A percentile compares a stretch with the other conserved stretches of the same genome.
phyloP scores from a whole-genome alignment of 768 basidiomycete genomes.

The Auriculariales sp. region DNA sequence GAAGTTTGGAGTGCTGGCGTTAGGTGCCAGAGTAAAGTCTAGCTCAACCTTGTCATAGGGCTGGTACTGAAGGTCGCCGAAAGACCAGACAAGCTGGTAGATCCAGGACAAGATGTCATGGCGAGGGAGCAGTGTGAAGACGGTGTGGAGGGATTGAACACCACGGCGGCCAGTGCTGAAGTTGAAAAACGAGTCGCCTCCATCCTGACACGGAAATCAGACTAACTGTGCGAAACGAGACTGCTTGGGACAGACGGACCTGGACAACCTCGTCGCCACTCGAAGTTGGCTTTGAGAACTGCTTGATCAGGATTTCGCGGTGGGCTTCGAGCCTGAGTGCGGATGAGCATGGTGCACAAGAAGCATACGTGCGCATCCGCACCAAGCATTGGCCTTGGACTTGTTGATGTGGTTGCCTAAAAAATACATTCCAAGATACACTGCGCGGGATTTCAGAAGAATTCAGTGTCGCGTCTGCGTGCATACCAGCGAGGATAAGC shows the following conservation, averaged over 20 bases:
- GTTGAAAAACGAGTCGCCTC: slow-evolving; percentile 64
- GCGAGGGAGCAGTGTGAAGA: slow-evolving; percentile 63
- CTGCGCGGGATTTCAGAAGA: not conserved
- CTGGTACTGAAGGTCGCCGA: slow-evolving; percentile 56
- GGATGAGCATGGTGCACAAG: slow-evolving; percentile 5
- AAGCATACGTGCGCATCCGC: slow-evolving; percentile 13
- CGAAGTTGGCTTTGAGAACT: slow-evolving; percentile 57
- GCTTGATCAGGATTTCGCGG: slow-evolving; percentile 39
- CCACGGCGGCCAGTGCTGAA: slow-evolving; percentile 81
- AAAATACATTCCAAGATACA: slow-evolving; percentile 43
- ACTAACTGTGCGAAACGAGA: too few species aligned
- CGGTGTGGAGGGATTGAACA: slow-evolving; percentile 62
- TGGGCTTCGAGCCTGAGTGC: slow-evolving; percentile 44
- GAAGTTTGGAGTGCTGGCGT: slow-evolving; percentile 41
- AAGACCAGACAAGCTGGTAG: slow-evolving; percentile 26
- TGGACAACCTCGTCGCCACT: slow-evolving; percentile 30
- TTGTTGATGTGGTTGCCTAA: slow-evolving; percentile 48
- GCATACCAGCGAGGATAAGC: slow-evolving; percentile 23
- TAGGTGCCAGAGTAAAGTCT: slow-evolving; percentile 56
- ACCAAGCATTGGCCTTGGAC: slow-evolving; percentile 52
- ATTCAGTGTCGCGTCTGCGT: too few species aligned
- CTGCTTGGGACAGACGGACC: too few species aligned
- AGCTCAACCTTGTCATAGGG: slow-evolving; percentile 58
- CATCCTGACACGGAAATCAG: too few species aligned
- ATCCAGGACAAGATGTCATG: slow-evolving; percentile 64